Evolutionary conservation across 2,329 filamentous ascomycete species (phyloP), one percentile per base, ranked within the genome.

Genomic region (Verticillium nubilum): DNA sequence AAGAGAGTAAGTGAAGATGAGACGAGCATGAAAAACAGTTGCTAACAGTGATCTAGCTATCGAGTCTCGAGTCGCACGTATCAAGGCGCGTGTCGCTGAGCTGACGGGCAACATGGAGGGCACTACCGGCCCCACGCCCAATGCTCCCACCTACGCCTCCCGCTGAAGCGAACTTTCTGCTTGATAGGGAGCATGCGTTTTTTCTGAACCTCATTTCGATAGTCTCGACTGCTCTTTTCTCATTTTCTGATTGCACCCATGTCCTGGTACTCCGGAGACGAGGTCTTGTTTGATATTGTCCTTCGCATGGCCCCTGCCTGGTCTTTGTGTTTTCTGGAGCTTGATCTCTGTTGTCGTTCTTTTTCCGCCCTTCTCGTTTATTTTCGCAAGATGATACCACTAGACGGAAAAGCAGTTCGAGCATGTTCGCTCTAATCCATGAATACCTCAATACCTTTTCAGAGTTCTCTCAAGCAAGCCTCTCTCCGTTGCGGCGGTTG

Each of bases 21-120:
- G 12, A 23, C 12, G 19, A 23, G 10, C 5, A 19, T 13, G 53
- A 12, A 28, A 9, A 15, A 3, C 27, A 28, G 7, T 9, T 10
- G 6, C 67, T 72, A 71, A 71, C 71, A 56, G 52, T 50, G 13
- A 26, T 58, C n/a, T 66, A 96, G 92, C 93, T 35, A 98, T 98
- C 69, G 95, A 99, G 75, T 93, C 92, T 55, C 91, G 95, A 65
- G 95, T 98, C 61, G 95, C 95, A 55, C 90, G 95, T 64, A 99
- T 99, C 83, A 98, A 97, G 78, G 95, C 95, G 61, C 89, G 95
- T 63, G 95, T 99, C 60, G 95, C 95, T 57, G 92, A 97, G 73
- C 78, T 99, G 67, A 99, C 95, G 2, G 89, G 89, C 67, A 91
- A 90, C 73, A 91, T 91, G 84, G 90, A 94, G 69, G 79, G 76